These are phyloP conservation scores for Wickerhamiella australiensis DNA, from an alignment of 805 yeast genomes.

Conservation along the genomic window DNA sequence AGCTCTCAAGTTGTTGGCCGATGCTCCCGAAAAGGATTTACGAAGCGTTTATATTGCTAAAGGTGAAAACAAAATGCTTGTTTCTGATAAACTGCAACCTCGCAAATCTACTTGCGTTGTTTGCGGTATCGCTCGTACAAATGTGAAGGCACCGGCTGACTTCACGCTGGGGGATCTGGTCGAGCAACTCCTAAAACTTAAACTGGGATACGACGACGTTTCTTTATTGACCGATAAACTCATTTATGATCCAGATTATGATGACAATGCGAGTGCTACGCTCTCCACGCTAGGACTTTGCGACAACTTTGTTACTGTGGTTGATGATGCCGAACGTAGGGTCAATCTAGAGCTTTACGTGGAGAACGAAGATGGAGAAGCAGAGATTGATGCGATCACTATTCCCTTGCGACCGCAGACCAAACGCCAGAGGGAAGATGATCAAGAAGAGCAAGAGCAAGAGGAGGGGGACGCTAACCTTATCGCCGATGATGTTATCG, in stretches of 20 bases:
- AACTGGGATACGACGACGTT: slow-evolving; percentile 46
- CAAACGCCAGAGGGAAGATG: slow-evolving; percentile 18
- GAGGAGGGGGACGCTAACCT: slow-evolving; percentile 11
- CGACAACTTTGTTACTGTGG: slow-evolving; percentile 56
- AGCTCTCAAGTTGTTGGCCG: slow-evolving; percentile 44
- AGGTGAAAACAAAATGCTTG: slow-evolving; percentile 50
- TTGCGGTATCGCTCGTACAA: slow-evolving; percentile 27
- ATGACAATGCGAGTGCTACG: slow-evolving; percentile 48
- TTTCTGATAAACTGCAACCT: slow-evolving; percentile 45
- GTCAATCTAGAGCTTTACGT: slow-evolving; percentile 33
- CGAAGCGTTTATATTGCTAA: slow-evolving; percentile 41
- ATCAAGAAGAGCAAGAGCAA: neutral
- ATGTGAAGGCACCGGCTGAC: slow-evolving; percentile 20
- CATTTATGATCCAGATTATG: slow-evolving; percentile 77
- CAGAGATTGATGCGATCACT: slow-evolving; percentile 21
- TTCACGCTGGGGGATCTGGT: slow-evolving; percentile 42
- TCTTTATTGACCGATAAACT: slow-evolving; percentile 49
- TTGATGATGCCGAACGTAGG: slow-evolving; percentile 76
- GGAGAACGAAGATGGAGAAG: slow-evolving; percentile 17
- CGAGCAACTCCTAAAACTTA: slow-evolving; percentile 33
- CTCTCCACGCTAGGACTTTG: slow-evolving; percentile 45
- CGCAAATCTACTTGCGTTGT: slow-evolving; percentile 67
- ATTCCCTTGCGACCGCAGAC: slow-evolving; percentile 17
- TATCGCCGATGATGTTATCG: slow-evolving; percentile 10
- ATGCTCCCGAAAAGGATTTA: slow-evolving; percentile 20